Evolutionary conservation across 805 yeast genomes (phyloP).

Genomic region (Sugiyamaella qingdaonensis): DNA sequence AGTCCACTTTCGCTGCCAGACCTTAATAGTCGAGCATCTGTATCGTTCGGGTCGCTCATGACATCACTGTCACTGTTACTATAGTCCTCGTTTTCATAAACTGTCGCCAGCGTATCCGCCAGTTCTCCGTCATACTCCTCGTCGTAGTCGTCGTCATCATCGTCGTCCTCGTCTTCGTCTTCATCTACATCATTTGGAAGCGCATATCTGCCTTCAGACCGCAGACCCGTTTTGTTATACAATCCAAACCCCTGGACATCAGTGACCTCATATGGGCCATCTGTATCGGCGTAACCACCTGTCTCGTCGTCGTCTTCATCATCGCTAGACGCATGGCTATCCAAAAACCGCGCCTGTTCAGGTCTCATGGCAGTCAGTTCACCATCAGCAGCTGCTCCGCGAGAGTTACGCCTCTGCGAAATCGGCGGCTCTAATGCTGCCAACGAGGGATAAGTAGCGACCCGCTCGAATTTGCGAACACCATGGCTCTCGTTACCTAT

Average conservation of each 20-base stretch:
- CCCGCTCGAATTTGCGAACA: not conserved
- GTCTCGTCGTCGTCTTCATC: constrained; percentile 4
- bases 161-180: constrained; percentile 11
- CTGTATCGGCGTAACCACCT: not conserved
- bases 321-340: not conserved
- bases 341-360: not conserved
- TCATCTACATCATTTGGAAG: not conserved
- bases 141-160: constrained; percentile 18
- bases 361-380: not conserved
- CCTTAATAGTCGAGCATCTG: constrained; percentile 12
- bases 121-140: constrained; percentile 22
- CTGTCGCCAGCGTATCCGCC: constrained; percentile 18
- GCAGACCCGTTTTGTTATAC: not conserved
- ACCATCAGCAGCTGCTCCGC: not conserved
- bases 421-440: not conserved
- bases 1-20: constrained; percentile 17
- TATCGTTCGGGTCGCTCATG: constrained; percentile 1
- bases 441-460: constrained; percentile 3
- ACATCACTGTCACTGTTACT: constrained; percentile 11
- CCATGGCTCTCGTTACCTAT: not conserved
- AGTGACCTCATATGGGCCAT: not conserved
- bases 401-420: not conserved
- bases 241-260: not conserved
- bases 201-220: not conserved
- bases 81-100: constrained; percentile 13